These are phyloP conservation scores for Aspergillus pseudotamarii DNA, from an alignment of 2,329 filamentous ascomycete species.

Conservation along the genomic window DNA sequence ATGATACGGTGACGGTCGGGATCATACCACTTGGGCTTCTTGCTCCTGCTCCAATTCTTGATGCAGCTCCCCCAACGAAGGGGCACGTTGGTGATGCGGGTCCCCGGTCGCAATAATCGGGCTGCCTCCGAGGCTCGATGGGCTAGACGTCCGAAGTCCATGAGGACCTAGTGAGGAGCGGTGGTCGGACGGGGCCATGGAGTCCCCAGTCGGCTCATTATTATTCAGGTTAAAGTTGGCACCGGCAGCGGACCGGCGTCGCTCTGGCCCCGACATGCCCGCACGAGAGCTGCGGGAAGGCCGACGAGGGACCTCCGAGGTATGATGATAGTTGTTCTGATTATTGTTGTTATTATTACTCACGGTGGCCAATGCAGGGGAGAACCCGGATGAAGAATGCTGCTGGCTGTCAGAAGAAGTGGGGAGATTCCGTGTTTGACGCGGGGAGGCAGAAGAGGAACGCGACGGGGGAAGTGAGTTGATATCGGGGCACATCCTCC, in stretches of 20 bases:
- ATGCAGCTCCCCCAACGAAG: conserved; percentile 53
- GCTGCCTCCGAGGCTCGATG: conserved; percentile 46
- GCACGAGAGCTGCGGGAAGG: conserved; percentile 40
- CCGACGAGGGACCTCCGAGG: conserved; percentile 61
- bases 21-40: conserved; percentile 53
- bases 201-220: conserved; percentile 37
- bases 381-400: conserved; percentile 11
- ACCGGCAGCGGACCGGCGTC: conserved; percentile 46
- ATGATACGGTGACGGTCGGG: neutral
- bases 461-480: conserved; percentile 68
- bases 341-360: conserved; percentile 36
- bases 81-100: conserved; percentile 51
- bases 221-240: conserved; percentile 46
- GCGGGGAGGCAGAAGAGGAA: conserved; percentile 44
- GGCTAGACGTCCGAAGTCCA: conserved; percentile 45
- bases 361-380: conserved; percentile 16
- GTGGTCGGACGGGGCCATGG: conserved; percentile 38
- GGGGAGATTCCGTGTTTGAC: conserved; percentile 33
- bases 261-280: conserved; percentile 43
- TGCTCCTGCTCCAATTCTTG: conserved; percentile 56
- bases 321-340: conserved; percentile 69
- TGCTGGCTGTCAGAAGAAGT: conserved; percentile 62
- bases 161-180: conserved; percentile 42
- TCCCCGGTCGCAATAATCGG: conserved; percentile 47
- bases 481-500: conserved; percentile 70